phyloP scores from a whole-genome alignment of 164 flowering plant species.

The Liriodendron chinense region DNA sequence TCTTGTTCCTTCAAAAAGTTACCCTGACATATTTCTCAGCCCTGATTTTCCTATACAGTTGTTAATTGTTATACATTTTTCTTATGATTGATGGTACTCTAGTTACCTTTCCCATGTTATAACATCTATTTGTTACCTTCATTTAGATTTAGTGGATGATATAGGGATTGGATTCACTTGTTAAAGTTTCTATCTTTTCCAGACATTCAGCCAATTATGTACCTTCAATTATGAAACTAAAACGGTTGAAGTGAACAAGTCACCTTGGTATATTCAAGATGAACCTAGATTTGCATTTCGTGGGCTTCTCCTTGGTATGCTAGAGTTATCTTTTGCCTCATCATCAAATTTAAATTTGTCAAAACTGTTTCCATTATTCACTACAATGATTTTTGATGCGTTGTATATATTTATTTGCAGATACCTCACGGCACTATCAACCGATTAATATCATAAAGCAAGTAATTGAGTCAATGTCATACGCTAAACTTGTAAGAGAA shows the following conservation, averaged over 20 bases:
- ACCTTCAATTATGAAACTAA: conserved; percentile 73
- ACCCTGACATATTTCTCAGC: not conserved
- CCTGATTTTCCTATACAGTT: not conserved
- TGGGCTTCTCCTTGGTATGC: conserved; percentile 84
- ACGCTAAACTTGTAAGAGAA: conserved; percentile 88
- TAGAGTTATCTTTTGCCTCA: not conserved
- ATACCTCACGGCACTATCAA: conserved; percentile 86
- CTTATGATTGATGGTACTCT: not conserved
- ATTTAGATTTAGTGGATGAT: not conserved
- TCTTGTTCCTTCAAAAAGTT: not conserved
- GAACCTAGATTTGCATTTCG: conserved; percentile 87
- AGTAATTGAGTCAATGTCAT: conserved; percentile 93
- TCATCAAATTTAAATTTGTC: not conserved
- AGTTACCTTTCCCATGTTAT: not conserved
- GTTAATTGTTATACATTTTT: not conserved
- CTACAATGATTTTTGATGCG: not conserved
- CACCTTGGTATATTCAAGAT: conserved; percentile 89
- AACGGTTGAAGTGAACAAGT: conserved; percentile 58
- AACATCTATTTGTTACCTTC: not conserved
- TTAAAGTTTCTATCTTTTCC: conserved; percentile 17
- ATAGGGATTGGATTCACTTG: not conserved
- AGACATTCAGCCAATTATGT: conserved; percentile 97
- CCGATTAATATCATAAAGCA: conserved; percentile 81
- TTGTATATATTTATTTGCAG: conserved; percentile 41
- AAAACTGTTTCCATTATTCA: not conserved